Base-by-base conservation (phyloP, 495 filamentous ascomycete species). In the Talaromyces wortmannii region DNA sequence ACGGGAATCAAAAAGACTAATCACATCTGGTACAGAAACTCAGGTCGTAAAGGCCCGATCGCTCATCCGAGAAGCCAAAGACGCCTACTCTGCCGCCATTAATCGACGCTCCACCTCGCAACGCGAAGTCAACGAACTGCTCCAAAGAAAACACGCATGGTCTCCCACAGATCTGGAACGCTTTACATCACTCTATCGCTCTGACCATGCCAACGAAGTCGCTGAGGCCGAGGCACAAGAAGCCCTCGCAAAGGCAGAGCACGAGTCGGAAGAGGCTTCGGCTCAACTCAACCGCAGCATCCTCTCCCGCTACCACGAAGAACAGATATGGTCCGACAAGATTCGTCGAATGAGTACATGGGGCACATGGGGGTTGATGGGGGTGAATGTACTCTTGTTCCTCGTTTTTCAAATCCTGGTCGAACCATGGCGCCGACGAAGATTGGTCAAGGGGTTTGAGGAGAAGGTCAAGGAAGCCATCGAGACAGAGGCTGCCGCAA, bases 291-390 rank as follows among this genome's bases (percentile, higher is more conserved):
- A 84, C 64, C 82, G 84, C 42, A 82, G 81, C 36, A 97, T 97
- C 55, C 75, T 97, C 32, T 85, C 85, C 31, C 84, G 94, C 30
- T 98, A 98, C 72, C 94, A 98, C 71, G 94, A 98, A 70, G 94
- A 98, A 71, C 94, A 98, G 76, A 96, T 98, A 47, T 98, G 94
- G 94, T 92, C 88, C 61, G 94, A 98, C 64, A 94, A 95, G 65
- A 98, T 98, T 65, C 80, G 94, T 44, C 77, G 94, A 56, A 96
- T 96, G 82, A 90, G 85, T 61, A 97, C 94, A 5, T 98, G 94
- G 94, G 91, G 94, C 18, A 98, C 94, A 3, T 97, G 95, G 86
- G 94, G 94, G 0, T 71, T 98, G 59, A 97, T 98, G 94, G 92
- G 94, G 6, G 80, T 97, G 45, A 98, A 98, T 62, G 86, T 97